Base-by-base conservation (phyloP, 805 yeast species). In the Candida glaebosa region DNA sequence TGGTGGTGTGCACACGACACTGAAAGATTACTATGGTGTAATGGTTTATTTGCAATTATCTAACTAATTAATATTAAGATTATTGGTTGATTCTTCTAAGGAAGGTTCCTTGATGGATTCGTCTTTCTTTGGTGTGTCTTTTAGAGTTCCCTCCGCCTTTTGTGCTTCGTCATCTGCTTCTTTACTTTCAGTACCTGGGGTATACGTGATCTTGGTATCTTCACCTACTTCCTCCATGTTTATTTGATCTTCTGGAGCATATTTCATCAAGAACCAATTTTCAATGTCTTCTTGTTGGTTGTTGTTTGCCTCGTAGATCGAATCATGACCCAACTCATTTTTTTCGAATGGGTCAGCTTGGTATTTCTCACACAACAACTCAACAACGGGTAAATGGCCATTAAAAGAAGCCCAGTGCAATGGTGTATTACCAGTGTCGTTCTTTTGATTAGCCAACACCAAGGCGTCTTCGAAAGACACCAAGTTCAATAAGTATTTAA, bases 361-460 rank as follows among this genome's bases (percentile, higher is more conserved):
- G 51, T 78, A 85, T 43, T 78, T 73, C 16, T 85, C 91, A 60
- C 91, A 82, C 34, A 93, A 67, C 9, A 78, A 53, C 58, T 84
- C 65, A 16, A 87, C 91, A 6, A 83, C 68, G 2, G 76, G 81
- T 43, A 87, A 61, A 53, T 89, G 89, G 1, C 97, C 98, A 54
- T 87, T 89, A 49, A 81, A 76, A 0, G 95, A 76, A 0, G 98
- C 97, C 99, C 99, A 93, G 60, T 93, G 98, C 48, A 93, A 71
- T 1, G 98, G 85, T 0, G 99, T 90, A 60, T 93, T 93, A 2
- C 98, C 99, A 16, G 84, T 79, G 38, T 79, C 84, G 58, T 93
- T 93, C 41, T 69, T 45, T 14, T 50, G 51, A 18, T 57, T 46
- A 10, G 63, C 70, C 42, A 65, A 53, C 22, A 45, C 41, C 9